Percentiles rank a stretch among this genome's conserved stretches.
Evolutionary conservation across 2,329 filamentous ascomycete genomes (phyloP).

Genomic region (Daldinia sp.): DNA sequence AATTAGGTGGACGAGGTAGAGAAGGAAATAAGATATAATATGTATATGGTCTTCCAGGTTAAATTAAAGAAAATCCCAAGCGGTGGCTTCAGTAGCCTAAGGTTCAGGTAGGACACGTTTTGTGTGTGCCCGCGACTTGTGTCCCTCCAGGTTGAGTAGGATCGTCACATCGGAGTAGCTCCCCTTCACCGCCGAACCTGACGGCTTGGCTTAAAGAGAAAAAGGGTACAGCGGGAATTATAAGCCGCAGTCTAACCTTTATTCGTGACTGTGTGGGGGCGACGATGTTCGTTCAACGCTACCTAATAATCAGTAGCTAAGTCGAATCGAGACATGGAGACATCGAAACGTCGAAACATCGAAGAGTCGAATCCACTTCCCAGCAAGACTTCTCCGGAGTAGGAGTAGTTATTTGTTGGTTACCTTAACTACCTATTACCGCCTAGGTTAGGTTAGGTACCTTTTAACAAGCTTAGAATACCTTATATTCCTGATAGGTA

Average conservation of each 20-base stretch:
- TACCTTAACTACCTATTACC: background rate
- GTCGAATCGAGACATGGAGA: conserved; percentile 32
- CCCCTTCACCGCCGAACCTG: conserved; percentile 41
- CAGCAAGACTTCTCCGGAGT: conserved; percentile 6
- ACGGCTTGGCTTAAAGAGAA: conserved; percentile 34
- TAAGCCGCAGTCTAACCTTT: conserved; percentile 39
- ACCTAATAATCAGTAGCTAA: conserved; percentile 40
- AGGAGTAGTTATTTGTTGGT: background rate
- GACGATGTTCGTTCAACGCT: conserved; percentile 29
- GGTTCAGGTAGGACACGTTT: conserved; percentile 34
- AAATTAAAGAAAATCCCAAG: conserved; percentile 14
- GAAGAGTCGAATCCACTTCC: conserved; percentile 12
- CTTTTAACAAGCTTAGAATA: conserved; percentile 2
- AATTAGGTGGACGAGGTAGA: background rate
- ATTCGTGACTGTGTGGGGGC: conserved; percentile 37
- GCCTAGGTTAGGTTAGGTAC: background rate
- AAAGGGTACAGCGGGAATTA: conserved; percentile 31
- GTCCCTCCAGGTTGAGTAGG: conserved; percentile 38
- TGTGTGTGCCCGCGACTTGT: conserved; percentile 12
- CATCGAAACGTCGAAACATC: conserved; percentile 27
- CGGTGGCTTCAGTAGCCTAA: conserved; percentile 20
- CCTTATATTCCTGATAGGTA: conserved; percentile 3
- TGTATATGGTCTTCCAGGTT: conserved; percentile 1
- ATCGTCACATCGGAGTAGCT: conserved; percentile 42
- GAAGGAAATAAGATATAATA: conserved; percentile 8